A percentile compares a stretch with the other conserved stretches of the same genome.
Conservation (phyloP, 2,329 filamentous ascomycete species). For the Xylaria sp. region DNA sequence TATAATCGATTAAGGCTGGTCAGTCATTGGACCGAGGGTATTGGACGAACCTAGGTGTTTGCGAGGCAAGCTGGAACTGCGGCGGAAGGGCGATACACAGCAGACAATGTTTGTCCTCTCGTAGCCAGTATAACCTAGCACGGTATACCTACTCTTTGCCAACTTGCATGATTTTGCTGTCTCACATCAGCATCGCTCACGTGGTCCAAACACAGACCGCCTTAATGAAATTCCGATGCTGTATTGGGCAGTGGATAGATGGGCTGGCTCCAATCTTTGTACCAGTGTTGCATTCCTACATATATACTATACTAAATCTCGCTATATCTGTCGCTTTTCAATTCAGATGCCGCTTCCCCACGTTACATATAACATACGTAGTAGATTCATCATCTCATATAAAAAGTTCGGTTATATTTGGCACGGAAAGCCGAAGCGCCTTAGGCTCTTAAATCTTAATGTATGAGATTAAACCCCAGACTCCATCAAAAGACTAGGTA, state of each 20-base stretch:
- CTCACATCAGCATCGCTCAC: constrained; percentile 30
- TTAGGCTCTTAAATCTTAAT: background rate
- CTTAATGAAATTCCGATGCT: constrained; percentile 3
- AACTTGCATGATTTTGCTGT: constrained; percentile 23
- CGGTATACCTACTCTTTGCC: constrained; percentile 6
- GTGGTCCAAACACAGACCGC: constrained; percentile 24
- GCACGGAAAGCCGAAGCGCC: background rate
- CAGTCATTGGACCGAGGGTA: no score
- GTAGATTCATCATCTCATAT: background rate
- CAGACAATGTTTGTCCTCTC: constrained; percentile 4
- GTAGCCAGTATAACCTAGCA: background rate
- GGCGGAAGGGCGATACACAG: background rate
- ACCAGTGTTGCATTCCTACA: background rate
- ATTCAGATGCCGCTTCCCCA: background rate
- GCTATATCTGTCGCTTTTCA: background rate
- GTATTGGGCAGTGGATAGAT: constrained; percentile 3
- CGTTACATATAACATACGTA: background rate
- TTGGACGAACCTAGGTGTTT: background rate
- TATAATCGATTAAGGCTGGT: no score
- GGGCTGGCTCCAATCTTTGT: background rate
- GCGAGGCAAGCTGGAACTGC: background rate
- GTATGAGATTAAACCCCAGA: background rate
- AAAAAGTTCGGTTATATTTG: background rate
- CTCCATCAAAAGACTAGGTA: background rate
- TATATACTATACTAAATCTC: no score